Percentiles rank a stretch among this genome's conserved stretches.
These are phyloP conservation scores for Ricinus communis DNA, from an alignment of 345 rosid genomes.

Conservation along the genomic window DNA sequence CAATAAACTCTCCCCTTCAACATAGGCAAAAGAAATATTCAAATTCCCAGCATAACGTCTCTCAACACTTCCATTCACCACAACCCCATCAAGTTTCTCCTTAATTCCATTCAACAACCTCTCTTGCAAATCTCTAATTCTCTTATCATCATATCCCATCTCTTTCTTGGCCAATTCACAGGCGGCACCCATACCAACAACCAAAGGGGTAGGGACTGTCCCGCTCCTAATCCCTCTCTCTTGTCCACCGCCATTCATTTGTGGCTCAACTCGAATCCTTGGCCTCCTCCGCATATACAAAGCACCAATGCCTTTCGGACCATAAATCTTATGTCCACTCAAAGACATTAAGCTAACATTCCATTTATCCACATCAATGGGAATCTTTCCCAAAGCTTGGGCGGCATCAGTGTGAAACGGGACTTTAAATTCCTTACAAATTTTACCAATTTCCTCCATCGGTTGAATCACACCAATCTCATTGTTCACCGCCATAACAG, in stretches of 20 bases:
- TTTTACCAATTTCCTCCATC: slow-evolving; percentile 79
- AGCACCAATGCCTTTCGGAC: slow-evolving; percentile 95
- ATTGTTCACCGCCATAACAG: slow-evolving; percentile 93
- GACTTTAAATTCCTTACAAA: slow-evolving; percentile 75
- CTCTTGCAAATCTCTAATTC: slow-evolving; percentile 61
- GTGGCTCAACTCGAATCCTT: slow-evolving; percentile 77
- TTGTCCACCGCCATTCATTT: slow-evolving; percentile 98
- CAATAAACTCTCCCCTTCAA: slow-evolving; percentile 95
- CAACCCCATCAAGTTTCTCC: slow-evolving; percentile 74
- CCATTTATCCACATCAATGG: slow-evolving; percentile 84
- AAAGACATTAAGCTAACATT: slow-evolving; percentile 88
- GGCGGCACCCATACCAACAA: slow-evolving; percentile 88
- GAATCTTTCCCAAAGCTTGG: slow-evolving; percentile 93
- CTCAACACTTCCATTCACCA: slow-evolving; percentile 84
- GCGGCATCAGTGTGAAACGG: slow-evolving; percentile 95
- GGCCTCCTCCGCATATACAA: slow-evolving; percentile 83
- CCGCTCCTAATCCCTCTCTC: slow-evolving; percentile 98
- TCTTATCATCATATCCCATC: slow-evolving; percentile 81
- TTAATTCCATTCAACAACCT: slow-evolving; percentile 69
- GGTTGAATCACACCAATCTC: slow-evolving; percentile 97
- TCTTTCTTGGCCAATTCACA: slow-evolving; percentile 85
- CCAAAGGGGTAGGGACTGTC: slow-evolving; percentile 78
- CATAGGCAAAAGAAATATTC: slow-evolving; percentile 89
- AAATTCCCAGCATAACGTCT: slow-evolving; percentile 78
- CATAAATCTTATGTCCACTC: slow-evolving; percentile 91